These are phyloP conservation scores for Backusella luteola DNA, from an alignment of 192 early-diverging fungal genomes.

Conservation along the genomic window DNA sequence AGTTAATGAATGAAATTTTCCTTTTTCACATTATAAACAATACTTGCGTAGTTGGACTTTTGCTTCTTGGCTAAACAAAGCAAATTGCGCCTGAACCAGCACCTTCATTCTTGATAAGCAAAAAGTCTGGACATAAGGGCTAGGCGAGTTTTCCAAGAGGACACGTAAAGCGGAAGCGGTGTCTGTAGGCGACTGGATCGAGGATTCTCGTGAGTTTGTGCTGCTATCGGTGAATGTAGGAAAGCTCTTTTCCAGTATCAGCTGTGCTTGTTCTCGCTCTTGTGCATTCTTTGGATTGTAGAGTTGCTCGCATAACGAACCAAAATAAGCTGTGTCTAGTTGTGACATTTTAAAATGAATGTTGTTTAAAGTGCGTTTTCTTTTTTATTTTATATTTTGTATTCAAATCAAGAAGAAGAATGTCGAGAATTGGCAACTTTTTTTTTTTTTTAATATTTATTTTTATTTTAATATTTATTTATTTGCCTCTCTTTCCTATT, in stretches of 20 bases:
- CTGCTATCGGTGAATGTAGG: constrained; percentile 76
- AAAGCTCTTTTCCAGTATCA: constrained; percentile 71
- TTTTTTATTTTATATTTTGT: background rate
- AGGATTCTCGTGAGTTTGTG: constrained; percentile 21
- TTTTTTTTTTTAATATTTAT: background rate
- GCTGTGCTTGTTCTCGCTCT: constrained; percentile 66
- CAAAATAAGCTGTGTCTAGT: constrained; percentile 28
- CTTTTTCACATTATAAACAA: constrained; percentile 4
- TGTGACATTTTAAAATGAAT: constrained; percentile 16
- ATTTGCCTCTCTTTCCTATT: background rate
- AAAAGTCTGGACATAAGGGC: constrained; percentile 72
- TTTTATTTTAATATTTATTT: background rate
- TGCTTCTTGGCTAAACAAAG: constrained; percentile 27
- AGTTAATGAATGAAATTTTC: background rate
- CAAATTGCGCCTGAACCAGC: constrained; percentile 48
- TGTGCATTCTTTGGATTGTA: constrained; percentile 58
- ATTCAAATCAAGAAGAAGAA: background rate
- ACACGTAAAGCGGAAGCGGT: constrained; percentile 55
- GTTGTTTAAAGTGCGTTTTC: background rate
- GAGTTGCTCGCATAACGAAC: constrained; percentile 58
- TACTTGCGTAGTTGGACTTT: constrained; percentile 31
- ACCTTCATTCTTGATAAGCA: constrained; percentile 54
- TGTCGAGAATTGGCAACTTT: background rate
- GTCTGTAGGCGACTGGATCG: constrained; percentile 54
- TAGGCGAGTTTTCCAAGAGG: constrained; percentile 58